Evolutionary conservation across 2,329 filamentous ascomycete species (phyloP), one percentile per base, ranked within the genome.

Genomic region (Ceratocystis colombiana): DNA sequence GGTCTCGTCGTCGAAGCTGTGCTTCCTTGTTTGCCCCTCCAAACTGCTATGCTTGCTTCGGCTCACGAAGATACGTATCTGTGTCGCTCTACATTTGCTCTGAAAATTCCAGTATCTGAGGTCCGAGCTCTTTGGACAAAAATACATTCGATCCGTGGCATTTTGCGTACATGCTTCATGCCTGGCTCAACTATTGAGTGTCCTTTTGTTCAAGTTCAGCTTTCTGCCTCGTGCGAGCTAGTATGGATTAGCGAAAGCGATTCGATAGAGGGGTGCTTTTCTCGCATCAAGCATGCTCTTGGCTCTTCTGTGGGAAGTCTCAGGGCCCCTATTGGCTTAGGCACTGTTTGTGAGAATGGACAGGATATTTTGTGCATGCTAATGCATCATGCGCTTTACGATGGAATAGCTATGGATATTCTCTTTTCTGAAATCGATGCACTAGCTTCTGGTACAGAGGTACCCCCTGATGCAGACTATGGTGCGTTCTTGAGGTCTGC

Each of bases 371-470:
- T 80, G 1, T 86, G 77, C 0, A 80, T 80, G 62, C 74, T 79
- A 46, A 85, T 78, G 70, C 91, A 96, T 71, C 92, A 96, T 75
- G 89, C 90, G 1, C 77, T 96, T 0, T 96, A 96, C 71, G 92
- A 96, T 74, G 92, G 88, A 0, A 84, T 88, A 45, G 90, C 90
- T 0, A 87, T 96, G 71, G 77, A 80, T 0, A 78, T 80, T 7
- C 77, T 96, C 0, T 80, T 93, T 28, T 74, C 82, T 0, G 91
- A 96, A 71, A 77, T 95, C 1, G 85, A 94, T 71, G 73, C 77
- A 1, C 69, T 83, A 2, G 84, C 86, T 44, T 68, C 73, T 0
- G 80, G 79, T 0, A 64, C 75, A 0, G 6, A 70, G 0, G 75
- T 94, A 0, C 74, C 77, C 0, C 68, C 77, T 0, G 73, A 83